Evolutionary conservation across 148 eudicot genomes (phyloP).

Genomic region (Spergularia marina): DNA sequence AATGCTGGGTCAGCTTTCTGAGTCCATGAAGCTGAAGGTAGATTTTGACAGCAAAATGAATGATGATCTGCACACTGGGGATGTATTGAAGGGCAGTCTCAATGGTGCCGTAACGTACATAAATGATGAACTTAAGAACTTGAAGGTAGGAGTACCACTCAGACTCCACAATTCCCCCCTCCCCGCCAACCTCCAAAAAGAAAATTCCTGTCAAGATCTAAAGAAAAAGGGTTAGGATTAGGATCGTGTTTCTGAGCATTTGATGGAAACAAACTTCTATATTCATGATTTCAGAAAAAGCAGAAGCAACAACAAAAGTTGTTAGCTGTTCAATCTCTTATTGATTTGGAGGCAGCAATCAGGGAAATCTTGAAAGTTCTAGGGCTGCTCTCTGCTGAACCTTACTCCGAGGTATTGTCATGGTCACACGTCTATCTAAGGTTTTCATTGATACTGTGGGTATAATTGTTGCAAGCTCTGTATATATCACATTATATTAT

Average conservation of each 20-base stretch:
- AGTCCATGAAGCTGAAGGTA: constrained; percentile 41
- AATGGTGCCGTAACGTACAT: constrained; percentile 52
- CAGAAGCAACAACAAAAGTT: constrained; percentile 50
- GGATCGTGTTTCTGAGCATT: neutral
- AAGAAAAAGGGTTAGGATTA: too few relatives aligned
- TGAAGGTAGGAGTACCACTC: constrained; percentile 48
- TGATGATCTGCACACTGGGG: constrained; percentile 77
- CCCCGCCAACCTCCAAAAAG: neutral
- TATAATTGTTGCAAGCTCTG: too few relatives aligned
- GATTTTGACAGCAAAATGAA: constrained; percentile 55
- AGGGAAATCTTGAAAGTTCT: constrained; percentile 55
- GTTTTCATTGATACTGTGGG: neutral
- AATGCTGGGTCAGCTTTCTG: constrained; percentile 31
- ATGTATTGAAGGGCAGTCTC: constrained; percentile 57
- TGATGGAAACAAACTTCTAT: constrained; percentile 1
- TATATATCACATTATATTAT: too few relatives aligned
- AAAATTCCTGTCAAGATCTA: too few relatives aligned
- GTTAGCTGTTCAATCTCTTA: constrained; percentile 43
- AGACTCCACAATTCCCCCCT: neutral
- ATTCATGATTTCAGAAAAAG: constrained; percentile 55
- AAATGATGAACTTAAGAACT: constrained; percentile 44
- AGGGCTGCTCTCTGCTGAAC: constrained; percentile 57
- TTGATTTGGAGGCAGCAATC: constrained; percentile 48
- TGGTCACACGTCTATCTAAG: neutral
- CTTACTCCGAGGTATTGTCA: constrained; percentile 61